Evolutionary conservation across 352 stramenopile species (phyloP).

Genomic region (Phytophthora boehmeriae): DNA sequence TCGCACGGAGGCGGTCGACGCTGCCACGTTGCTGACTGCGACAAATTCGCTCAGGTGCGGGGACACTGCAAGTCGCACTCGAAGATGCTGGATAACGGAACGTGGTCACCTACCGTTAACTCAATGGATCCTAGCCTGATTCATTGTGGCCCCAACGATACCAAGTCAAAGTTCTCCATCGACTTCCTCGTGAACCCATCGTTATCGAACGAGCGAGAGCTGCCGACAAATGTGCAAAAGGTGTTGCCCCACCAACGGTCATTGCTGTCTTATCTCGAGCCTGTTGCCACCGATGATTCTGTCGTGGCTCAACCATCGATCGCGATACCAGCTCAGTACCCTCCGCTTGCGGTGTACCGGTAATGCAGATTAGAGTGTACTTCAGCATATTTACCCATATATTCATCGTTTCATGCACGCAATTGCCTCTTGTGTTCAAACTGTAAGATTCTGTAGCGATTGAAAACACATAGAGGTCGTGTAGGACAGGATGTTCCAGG

Average conservation of each 20-base stretch:
- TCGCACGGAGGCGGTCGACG: conserved; percentile 76
- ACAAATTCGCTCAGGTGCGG: conserved; percentile 85
- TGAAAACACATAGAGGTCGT: conserved; percentile 6
- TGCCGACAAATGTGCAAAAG: conserved; percentile 12
- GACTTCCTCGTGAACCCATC: conserved; percentile 56
- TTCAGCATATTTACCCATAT: conserved; percentile 30
- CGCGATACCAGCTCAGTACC: conserved; percentile 13
- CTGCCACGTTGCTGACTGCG: conserved; percentile 68
- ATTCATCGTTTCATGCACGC: conserved; percentile 8
- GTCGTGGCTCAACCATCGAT: conserved; percentile 5
- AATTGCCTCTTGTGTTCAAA: conserved; percentile 15
- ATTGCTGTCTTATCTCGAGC: conserved; percentile 37
- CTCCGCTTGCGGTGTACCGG: conserved; percentile 35
- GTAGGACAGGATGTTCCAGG: conserved; percentile 4
- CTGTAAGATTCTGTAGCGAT: not conserved
- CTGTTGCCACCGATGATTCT: conserved; percentile 23
- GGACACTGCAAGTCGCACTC: conserved; percentile 86
- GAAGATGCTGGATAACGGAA: conserved; percentile 47
- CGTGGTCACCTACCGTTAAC: conserved; percentile 28
- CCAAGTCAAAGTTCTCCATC: conserved; percentile 50
- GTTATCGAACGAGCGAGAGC: conserved; percentile 7
- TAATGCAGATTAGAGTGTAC: conserved; percentile 13
- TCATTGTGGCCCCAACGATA: conserved; percentile 3
- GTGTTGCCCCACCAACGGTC: conserved; percentile 28
- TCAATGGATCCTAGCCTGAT: conserved; percentile 2